Evolutionary conservation across 805 yeast species (phyloP), one percentile per base, ranked within the genome.

Genomic region (Starmerella apis): DNA sequence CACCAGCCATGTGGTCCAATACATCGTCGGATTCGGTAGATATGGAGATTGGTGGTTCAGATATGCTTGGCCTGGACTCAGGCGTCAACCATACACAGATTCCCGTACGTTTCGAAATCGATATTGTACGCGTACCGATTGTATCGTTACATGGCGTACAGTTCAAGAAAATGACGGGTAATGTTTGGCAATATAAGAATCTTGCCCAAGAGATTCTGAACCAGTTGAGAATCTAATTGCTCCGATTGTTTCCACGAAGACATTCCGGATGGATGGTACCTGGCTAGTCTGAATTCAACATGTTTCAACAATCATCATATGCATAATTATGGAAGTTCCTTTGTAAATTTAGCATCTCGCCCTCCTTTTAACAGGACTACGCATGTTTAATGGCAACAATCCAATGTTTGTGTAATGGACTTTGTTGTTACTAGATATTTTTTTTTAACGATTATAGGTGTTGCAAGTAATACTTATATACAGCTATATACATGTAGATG

Each of bases 101-200:
- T 20, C 94, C 95, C 18, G 73, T 90, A 61, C 80, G 83, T 61
- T 88, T 88, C 66, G 96, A 90, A 63, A 84, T 90, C 55, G 87
- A 84, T 64, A 80, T 88, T 55, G 96, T 88, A 36, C 87, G 87
- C 64, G 94, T 88, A 43, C 95, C 95, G 42, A 74, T 88, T 57
- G 83, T 88, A 48, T 86, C 94, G 4, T 71, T 90, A 52, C 87
- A 83, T 57, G 97, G 97, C 66, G 88, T 88, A 43, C 96, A 90
- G 65, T 87, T 88, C 71, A 90, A 90, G 73, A 88, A 88, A 64
- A 75, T 88, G 27, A 75, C 84, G 51, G 97, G 97, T 61, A 87
- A 90, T 64, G 86, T 95, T 1, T 88, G 96, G 96, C 78, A 83
- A 68, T 88, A 88, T 68, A 88, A 90, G 70, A 81, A 87, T 9